Conservation (phyloP, 208 protist species). For the Strigomonas culicis region DNA sequence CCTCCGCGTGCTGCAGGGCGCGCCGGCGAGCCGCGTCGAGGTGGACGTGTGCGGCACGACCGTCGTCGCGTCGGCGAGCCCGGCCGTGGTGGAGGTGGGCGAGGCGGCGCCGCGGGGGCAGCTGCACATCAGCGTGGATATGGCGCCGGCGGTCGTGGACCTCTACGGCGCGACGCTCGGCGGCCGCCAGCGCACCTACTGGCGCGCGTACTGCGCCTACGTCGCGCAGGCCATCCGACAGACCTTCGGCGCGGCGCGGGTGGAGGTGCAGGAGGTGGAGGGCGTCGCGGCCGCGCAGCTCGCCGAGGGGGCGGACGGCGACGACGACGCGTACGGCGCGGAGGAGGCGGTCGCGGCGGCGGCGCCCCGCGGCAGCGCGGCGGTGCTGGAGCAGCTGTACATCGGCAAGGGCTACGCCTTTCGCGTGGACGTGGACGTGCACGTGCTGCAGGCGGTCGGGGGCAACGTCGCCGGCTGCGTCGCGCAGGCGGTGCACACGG, state of each 20-base stretch:
- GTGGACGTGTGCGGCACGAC: constrained; percentile 49
- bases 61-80: constrained; percentile 54
- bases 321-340: constrained; percentile 8
- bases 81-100: constrained; percentile 53
- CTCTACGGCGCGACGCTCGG: constrained; percentile 52
- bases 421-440: constrained; percentile 75
- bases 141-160: constrained; percentile 58
- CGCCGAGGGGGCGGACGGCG: constrained; percentile 13
- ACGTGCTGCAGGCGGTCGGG: constrained; percentile 57
- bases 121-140: constrained; percentile 70
- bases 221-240: constrained; percentile 48
- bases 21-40: constrained; percentile 62
- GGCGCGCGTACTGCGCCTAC: constrained; percentile 52
- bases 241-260: constrained; percentile 61
- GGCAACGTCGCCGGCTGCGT: constrained; percentile 56
- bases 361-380: constrained; percentile 22
- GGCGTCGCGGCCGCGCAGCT: constrained; percentile 68
- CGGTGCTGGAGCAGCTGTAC: constrained; percentile 56
- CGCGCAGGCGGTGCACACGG: constrained; percentile 61
- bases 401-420: constrained; percentile 79
- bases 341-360: neutral
- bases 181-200: constrained; percentile 45
- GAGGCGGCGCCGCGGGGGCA: constrained; percentile 20
- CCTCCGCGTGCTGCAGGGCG: constrained; percentile 10
- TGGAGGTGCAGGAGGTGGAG: constrained; percentile 47